Evolutionary conservation across 1,139 yeast genomes (phyloP), one percentile per base, ranked within the genome.

Genomic region (Zhuliangozyma parablackwelliae): DNA sequence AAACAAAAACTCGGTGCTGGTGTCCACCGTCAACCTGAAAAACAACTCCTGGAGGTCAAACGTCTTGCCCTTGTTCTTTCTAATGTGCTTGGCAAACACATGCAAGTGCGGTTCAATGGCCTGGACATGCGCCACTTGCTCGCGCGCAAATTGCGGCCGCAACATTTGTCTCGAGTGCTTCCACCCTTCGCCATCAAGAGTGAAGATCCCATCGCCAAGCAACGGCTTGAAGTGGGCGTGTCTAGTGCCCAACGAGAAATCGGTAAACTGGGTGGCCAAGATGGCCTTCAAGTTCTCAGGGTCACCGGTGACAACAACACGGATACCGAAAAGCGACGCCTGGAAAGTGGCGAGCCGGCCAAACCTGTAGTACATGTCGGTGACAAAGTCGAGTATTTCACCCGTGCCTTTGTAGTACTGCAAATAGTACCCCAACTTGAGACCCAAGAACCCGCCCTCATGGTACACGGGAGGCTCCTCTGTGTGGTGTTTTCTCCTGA

Each of bases 161-260:
- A 75, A 61, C 65, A 75, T 54, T 3, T 75, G 69, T 35, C 80
- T 59, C 27, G 75, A 63, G 46, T 73, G 78, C 45, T 71, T 69
- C 80, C 80, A 75, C 3, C 72, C 76, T 23, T 58, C 66, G 11
- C 78, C 78, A 37, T 71, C 75, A 28, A 72, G 60, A 2, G 80
- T 73, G 56, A 75, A 75, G 41, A 75, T 72, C 3, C 80, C 80
- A 38, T 70, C 70, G 5, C 80, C 80, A 34, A 75, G 57, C 20
- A 72, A 51, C 4, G 75, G 70, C 29, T 46, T 45, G 44, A 73
- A 61, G 28, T 56, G 61, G 7, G 47, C 45, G 45, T 67, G 62
- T 40, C 80, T 65, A 16, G 47, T 38, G 1, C 80, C 80, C 38
- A 75, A 61, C n/a, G 61, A 61, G 49, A 68, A 73, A 37, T 73